phyloP scores from a whole-genome alignment of 208 protist genomes.

The Vickermania ingenoplastis region DNA sequence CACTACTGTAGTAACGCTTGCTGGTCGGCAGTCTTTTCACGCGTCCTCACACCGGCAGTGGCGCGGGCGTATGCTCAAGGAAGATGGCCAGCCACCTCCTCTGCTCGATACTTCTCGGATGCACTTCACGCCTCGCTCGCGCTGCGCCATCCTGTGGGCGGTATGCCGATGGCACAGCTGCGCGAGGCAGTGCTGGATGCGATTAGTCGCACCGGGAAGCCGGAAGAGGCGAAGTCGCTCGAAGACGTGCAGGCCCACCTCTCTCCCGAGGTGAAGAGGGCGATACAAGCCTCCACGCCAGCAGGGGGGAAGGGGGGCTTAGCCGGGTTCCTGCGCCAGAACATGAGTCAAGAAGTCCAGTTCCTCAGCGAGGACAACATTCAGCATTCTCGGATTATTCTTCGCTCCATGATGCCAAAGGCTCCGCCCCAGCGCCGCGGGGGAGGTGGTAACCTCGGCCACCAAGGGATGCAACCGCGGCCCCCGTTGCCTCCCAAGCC shows the following conservation, averaged over 20 bases:
- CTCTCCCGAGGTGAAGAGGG: not conserved
- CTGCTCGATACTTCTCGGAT: no score
- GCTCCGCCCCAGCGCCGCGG: not conserved
- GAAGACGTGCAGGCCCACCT: not conserved
- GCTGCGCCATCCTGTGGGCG: no score
- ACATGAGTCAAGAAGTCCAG: not conserved
- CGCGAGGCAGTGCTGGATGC: not conserved
- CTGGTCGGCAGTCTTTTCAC: no score
- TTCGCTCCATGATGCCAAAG: not conserved
- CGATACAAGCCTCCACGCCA: not conserved
- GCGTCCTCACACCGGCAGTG: no score
- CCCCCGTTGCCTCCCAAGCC: not conserved
- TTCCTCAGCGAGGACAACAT: not conserved
- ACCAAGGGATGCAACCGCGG: not conserved
- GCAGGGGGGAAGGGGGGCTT: not conserved
- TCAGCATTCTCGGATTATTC: not conserved
- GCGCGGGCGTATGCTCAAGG: no score
- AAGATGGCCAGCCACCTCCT: no score
- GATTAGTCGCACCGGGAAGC: not conserved
- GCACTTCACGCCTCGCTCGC: no score
- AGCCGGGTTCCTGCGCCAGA: not conserved
- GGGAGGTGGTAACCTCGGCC: no score
- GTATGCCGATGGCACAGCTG: not conserved
- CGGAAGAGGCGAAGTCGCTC: not conserved
- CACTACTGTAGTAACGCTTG: no score